phyloP scores from a whole-genome alignment of 768 basidiomycete species.

The Pleurotus citrinopileatus region DNA sequence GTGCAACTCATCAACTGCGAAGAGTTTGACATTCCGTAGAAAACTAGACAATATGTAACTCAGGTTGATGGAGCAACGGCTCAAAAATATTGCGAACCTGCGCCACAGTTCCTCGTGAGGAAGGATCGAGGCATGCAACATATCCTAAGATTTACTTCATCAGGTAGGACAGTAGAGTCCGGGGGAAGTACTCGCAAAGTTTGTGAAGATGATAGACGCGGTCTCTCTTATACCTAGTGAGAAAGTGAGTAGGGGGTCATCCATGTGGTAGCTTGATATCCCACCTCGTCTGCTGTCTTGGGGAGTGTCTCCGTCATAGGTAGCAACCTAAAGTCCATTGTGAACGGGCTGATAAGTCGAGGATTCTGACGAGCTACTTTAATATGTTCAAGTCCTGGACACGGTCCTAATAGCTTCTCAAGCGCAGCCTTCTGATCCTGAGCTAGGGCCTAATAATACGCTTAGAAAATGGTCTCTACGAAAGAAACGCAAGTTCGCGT shows the following conservation, averaged over 20 bases:
- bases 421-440: slow-evolving; percentile 81
- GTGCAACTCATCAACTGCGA: slow-evolving; percentile 86
- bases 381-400: slow-evolving; percentile 60
- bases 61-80: not conserved
- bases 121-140: slow-evolving; percentile 79
- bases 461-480: no score
- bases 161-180: slow-evolving; percentile 9
- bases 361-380: slow-evolving; percentile 33
- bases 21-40: slow-evolving; percentile 69
- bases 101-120: slow-evolving; percentile 87
- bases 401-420: slow-evolving; percentile 59
- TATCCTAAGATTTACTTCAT: slow-evolving; percentile 51
- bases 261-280: slow-evolving; percentile 4
- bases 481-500: slow-evolving; percentile 2
- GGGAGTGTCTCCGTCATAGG: slow-evolving; percentile 89
- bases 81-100: slow-evolving; percentile 36
- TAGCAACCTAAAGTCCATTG: slow-evolving; percentile 46
- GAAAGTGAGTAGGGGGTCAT: not conserved
- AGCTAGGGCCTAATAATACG: slow-evolving; percentile 63
- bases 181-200: slow-evolving; percentile 55
- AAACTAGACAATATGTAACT: slow-evolving; percentile 44
- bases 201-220: slow-evolving; percentile 84
- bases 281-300: slow-evolving; percentile 61
- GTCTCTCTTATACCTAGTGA: slow-evolving; percentile 61
- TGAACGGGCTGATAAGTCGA: not conserved